Evolutionary conservation across 1,284 basidiomycete species (phyloP), one percentile per base, ranked within the genome.

Genomic region (Chalciporus sp.): DNA sequence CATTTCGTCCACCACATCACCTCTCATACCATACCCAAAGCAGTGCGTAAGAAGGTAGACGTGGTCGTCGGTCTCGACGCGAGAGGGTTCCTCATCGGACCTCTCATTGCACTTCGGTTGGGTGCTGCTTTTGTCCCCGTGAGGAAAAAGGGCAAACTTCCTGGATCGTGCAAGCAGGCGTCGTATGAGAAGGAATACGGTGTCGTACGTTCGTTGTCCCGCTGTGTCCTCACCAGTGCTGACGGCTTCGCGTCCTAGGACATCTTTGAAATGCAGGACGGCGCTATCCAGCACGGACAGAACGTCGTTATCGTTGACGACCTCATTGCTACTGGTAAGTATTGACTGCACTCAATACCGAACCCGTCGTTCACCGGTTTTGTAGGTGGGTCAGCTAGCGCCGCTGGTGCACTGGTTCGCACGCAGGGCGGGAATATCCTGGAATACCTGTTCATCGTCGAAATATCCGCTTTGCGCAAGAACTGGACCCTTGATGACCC

Each of bases 111-210:
- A 10, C 76, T 94, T 66, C 80, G 96, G 53, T 78, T 99, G 35
- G 94, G 94, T 23, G 95, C 95, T 2, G 93, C 94, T 10, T 99
- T 99, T 65, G 95, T 98, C 1, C 95, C 97, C 19, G 95, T 99
- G 20, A 83, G 97, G 58, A 99, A 99, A 76, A 78, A 76, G 58
- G 96, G 95, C 14, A 99, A 99, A 74, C 81, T 99, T 26, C 97
- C 97, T 6, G 97, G 97, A 48, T 71, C 85, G 58, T 92, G 88
- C 68, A 82, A 89, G 42, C 79, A 82, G 52, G 91, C 86, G 2
- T 82, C 82, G 44, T 99, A 95, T 68, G 84, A 86, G 69, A 98
- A 98, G 78, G 97, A 99, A 71, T 99, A 99, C 66, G 97, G 96
- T 31, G 68, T 74, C 42, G 90, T 92, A 63, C 71, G 86, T 76